Conservation (phyloP, 352 stramenopile species). For the Globisporangium radiosum region DNA sequence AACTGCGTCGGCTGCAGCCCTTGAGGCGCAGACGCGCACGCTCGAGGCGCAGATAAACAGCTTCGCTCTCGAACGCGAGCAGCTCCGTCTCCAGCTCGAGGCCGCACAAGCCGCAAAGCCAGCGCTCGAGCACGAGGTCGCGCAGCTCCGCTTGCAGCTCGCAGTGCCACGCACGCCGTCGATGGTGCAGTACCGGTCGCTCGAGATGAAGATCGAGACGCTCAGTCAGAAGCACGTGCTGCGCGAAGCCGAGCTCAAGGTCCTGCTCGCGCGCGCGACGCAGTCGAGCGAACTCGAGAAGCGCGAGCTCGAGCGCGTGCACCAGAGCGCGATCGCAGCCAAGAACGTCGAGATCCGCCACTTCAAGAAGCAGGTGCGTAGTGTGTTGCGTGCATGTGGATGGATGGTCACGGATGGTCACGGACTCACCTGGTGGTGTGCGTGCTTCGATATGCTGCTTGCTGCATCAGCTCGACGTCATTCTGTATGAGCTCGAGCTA, state of each 20-base stretch:
- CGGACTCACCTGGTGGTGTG: background rate
- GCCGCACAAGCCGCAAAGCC: slow-evolving; percentile 23
- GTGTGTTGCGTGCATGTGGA: background rate
- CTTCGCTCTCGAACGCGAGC: slow-evolving; percentile 21
- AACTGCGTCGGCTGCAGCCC: background rate
- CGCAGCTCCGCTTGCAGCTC: slow-evolving; percentile 30
- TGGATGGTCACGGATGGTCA: background rate
- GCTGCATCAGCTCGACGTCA: slow-evolving; percentile 32
- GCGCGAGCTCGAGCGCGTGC: slow-evolving; percentile 40
- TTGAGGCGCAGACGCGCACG: slow-evolving; percentile 14
- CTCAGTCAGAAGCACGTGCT: slow-evolving; percentile 70
- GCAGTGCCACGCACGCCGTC: slow-evolving; percentile 63
- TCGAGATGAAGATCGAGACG: slow-evolving; percentile 72
- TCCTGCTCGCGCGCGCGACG: slow-evolving; percentile 57
- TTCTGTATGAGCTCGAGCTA: slow-evolving; percentile 49
- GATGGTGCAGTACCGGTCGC: slow-evolving; percentile 69
- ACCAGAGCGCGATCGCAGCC: slow-evolving; percentile 47
- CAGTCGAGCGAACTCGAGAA: slow-evolving; percentile 66
- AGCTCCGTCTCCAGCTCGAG: slow-evolving; percentile 25
- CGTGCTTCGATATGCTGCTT: background rate
- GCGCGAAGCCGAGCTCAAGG: slow-evolving; percentile 67
- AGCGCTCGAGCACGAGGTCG: slow-evolving; percentile 48
- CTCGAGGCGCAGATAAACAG: slow-evolving; percentile 18
- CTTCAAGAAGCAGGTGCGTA: slow-evolving; percentile 61
- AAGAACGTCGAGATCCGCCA: slow-evolving; percentile 75